phyloP scores from a whole-genome alignment of 805 yeast species.

The Cephaloascus fragrans region DNA sequence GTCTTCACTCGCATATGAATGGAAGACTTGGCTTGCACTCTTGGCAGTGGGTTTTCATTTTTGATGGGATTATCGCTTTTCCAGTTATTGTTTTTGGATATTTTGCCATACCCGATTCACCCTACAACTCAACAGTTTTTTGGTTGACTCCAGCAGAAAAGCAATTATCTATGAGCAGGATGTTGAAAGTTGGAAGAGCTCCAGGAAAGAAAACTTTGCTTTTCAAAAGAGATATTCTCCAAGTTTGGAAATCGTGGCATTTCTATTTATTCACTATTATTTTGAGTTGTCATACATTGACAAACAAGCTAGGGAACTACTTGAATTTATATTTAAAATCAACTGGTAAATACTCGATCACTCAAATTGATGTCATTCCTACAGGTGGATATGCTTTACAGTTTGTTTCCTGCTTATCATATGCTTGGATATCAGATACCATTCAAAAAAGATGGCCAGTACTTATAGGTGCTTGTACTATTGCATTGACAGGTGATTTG shows the following conservation, averaged over 20 bases:
- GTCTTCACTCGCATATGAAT: constrained; percentile 10
- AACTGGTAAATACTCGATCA: constrained; percentile 10
- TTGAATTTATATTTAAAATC: constrained; percentile 3
- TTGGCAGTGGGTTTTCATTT: constrained; percentile 13
- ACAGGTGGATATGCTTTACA: constrained; percentile 11
- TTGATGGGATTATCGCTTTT: constrained; percentile 10
- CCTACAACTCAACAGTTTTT: constrained; percentile 9
- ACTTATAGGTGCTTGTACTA: constrained; percentile 1
- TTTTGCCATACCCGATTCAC: constrained; percentile 9
- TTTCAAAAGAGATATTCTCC: neutral
- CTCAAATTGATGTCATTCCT: constrained; percentile 18
- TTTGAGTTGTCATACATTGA: constrained; percentile 1
- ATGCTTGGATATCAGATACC: constrained; percentile 3
- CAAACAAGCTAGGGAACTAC: constrained; percentile 1
- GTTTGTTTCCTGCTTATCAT: constrained; percentile 1
- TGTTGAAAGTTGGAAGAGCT: constrained; percentile 4
- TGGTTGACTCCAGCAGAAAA: constrained; percentile 17
- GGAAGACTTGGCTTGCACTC: constrained; percentile 11
- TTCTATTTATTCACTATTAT: constrained; percentile 7
- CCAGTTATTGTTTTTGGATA: constrained; percentile 10
- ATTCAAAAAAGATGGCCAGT: constrained; percentile 1
- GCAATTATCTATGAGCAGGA: constrained; percentile 6
- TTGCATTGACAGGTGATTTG: constrained; percentile 6
- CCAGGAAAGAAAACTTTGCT: constrained; percentile 6
- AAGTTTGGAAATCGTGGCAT: constrained; percentile 7